Evolutionary conservation across 208 protist species (phyloP).

Genomic region (Porcisia deanei): DNA sequence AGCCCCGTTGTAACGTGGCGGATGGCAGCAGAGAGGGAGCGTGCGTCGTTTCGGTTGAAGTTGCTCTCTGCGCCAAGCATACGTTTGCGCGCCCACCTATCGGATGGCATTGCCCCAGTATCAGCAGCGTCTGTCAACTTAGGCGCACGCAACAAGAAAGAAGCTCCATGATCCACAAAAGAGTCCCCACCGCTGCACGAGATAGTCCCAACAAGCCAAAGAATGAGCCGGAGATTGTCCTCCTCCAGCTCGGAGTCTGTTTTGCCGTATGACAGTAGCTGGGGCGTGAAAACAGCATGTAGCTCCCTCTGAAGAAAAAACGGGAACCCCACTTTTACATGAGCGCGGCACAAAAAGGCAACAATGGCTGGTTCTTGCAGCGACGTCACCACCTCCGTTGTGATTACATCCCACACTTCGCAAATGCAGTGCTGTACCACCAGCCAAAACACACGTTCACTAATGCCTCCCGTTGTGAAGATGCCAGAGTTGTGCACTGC

Average conservation of each 20-base stretch:
- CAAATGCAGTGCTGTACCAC: slow-evolving; percentile 18
- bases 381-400: slow-evolving; percentile 6
- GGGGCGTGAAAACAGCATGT: slow-evolving; percentile 6
- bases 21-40: background rate
- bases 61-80: background rate
- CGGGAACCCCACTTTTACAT: slow-evolving; percentile 8
- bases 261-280: slow-evolving; percentile 7
- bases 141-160: background rate
- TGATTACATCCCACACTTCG: slow-evolving; percentile 12
- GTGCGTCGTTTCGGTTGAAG: background rate
- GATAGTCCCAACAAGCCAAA: slow-evolving; percentile 24
- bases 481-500: slow-evolving; percentile 5
- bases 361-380: slow-evolving; percentile 20
- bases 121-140: background rate
- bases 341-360: slow-evolving; percentile 22
- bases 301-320: slow-evolving; percentile 17
- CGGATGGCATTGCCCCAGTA: background rate
- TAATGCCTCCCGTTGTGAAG: slow-evolving; percentile 5
- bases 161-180: background rate
- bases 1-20: background rate
- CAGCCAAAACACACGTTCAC: slow-evolving; percentile 22
- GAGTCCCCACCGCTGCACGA: background rate
- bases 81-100: background rate
- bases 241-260: background rate
- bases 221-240: slow-evolving; percentile 12